Evolutionary conservation across 192 early-diverging fungal genomes (phyloP).

Genomic region (Coemansia sp.): DNA sequence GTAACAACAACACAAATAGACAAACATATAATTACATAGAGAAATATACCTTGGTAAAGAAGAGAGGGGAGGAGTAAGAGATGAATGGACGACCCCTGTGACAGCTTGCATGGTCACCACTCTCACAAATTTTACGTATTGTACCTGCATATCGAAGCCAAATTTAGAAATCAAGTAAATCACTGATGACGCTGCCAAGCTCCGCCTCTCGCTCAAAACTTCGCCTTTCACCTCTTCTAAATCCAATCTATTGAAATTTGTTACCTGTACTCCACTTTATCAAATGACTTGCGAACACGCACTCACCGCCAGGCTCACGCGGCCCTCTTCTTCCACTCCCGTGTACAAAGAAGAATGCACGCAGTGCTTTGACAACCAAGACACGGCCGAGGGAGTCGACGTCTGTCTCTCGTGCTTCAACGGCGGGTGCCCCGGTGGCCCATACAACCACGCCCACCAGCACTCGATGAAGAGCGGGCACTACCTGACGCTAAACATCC

Average conservation of each 20-base stretch:
- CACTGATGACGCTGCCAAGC: background rate
- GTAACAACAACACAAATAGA: background rate
- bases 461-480: conserved; percentile 78
- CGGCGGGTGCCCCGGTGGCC: conserved; percentile 71
- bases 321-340: conserved; percentile 36
- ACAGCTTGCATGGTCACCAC: background rate
- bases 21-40: background rate
- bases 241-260: background rate
- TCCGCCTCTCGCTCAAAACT: background rate
- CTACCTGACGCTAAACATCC: conserved; percentile 82
- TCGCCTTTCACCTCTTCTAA: background rate
- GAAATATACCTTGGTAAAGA: background rate
- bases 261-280: background rate
- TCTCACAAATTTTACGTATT: background rate
- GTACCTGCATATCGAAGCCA: conserved; percentile 5
- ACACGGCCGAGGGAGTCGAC: conserved; percentile 76
- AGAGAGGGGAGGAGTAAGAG: background rate
- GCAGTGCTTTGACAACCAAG: conserved; percentile 84
- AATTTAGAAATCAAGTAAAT: background rate
- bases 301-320: conserved; percentile 17
- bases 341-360: conserved; percentile 96
- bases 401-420: conserved; percentile 97
- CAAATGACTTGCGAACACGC: conserved; percentile 44
- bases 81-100: background rate
- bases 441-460: conserved; percentile 69